Evolutionary conservation across 148 eudicot species (phyloP), one percentile per base, ranked within the genome.

Genomic region (Limonium bicolor): DNA sequence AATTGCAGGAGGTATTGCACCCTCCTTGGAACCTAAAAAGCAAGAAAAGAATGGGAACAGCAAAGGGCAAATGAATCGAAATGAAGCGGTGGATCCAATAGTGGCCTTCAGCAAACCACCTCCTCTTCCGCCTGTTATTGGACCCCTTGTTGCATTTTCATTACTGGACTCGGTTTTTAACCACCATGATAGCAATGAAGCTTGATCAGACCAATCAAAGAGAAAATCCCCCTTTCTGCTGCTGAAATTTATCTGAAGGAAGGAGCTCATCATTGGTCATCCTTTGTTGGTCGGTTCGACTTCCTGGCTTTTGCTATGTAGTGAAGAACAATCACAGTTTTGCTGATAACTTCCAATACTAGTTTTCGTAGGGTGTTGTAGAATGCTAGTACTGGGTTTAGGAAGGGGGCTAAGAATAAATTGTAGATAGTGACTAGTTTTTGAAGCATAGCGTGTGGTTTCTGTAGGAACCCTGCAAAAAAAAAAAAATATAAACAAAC

Each of bases 71-170:
- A 30, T 27, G 20, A 26, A 64, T 4, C 34, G 34, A 11, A 68
- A 63, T 39, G 76, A 70, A 10, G 53, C 65, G 36, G 58, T 51
- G 36, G 74, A 75, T 18, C 74, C 87, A 3, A 58, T 79, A 27
- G 81, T 55, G 53, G 73, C 94, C 48, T 83, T 76, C 50, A 79
- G 88, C 63, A 65, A 65, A 53, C 94, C 87, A 3, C 87, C 94
- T 10, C 76, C 74, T 0, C 44, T 72, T 19, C 69, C 69, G 1
- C 83, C 83, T n/a, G 25, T 79, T 28, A 36, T 79, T n/a, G 81
- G 72, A 20, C 66, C 88, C 13, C 27, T 79, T 24, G 58, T 73
- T 38, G 74, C 59, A 29, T 45, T 73, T 20, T 62, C 76, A 8
- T 21, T 84, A 41, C 44, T 62, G 18, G 65, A 76, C 3, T 33